Conservation (phyloP, 2,329 filamentous ascomycete species). For the Scedosporium apiospermum region DNA sequence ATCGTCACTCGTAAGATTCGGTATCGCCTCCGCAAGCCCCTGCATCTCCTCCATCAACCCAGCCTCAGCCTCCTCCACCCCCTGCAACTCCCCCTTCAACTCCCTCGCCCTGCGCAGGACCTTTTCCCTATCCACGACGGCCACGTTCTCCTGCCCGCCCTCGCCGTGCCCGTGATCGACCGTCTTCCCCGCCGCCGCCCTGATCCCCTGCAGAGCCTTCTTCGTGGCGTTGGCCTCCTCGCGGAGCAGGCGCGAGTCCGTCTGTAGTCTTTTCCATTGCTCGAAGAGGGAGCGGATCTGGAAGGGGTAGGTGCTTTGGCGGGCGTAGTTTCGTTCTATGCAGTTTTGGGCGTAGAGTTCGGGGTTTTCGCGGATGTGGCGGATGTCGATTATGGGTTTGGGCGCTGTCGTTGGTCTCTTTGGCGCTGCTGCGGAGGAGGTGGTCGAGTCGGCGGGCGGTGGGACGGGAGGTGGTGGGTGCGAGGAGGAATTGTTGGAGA, state of each 20-base stretch:
- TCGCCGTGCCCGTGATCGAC: slow-evolving; percentile 11
- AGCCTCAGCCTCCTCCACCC: slow-evolving; percentile 54
- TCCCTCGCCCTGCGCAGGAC: slow-evolving; percentile 54
- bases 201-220: slow-evolving; percentile 36
- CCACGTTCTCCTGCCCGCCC: slow-evolving; percentile 19
- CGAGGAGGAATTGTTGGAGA: neutral
- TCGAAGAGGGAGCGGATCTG: slow-evolving; percentile 46
- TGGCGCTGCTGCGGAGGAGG: slow-evolving; percentile 11
- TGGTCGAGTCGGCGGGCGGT: neutral
- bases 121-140: slow-evolving; percentile 32
- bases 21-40: slow-evolving; percentile 64
- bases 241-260: slow-evolving; percentile 48
- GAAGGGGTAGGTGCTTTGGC: slow-evolving; percentile 42
- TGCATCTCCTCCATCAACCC: slow-evolving; percentile 57
- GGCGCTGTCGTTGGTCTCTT: slow-evolving; percentile 62
- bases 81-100: slow-evolving; percentile 53
- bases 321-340: slow-evolving; percentile 70
- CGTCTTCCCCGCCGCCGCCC: slow-evolving; percentile 21
- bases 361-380: slow-evolving; percentile 80
- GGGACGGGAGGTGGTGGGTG: neutral
- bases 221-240: slow-evolving; percentile 59
- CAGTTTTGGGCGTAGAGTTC: slow-evolving; percentile 77
- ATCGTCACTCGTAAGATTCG: slow-evolving; percentile 71
- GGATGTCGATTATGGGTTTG: slow-evolving; percentile 72
- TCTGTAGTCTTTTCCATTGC: slow-evolving; percentile 52